phyloP scores from a whole-genome alignment of 805 yeast genomes.

The Metschnikowia santaceciliae region DNA sequence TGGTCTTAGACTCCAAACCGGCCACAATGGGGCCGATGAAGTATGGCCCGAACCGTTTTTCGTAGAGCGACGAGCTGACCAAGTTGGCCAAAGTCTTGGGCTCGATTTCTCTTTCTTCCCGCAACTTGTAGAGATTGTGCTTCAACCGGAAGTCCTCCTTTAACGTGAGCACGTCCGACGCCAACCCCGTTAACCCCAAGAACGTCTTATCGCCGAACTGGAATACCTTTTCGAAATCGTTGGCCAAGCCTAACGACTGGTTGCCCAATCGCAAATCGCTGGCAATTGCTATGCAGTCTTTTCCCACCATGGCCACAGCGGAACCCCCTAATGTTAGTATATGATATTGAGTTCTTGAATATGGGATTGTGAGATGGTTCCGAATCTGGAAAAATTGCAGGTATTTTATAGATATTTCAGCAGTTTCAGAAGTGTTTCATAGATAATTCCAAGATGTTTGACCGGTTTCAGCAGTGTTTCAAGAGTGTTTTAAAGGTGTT shows the following conservation, averaged over 20 bases:
- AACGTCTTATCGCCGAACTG: slow-evolving; percentile 76
- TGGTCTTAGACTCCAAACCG: slow-evolving; percentile 79
- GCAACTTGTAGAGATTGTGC: slow-evolving; percentile 81
- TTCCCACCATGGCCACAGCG: slow-evolving; percentile 98
- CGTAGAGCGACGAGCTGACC: slow-evolving; percentile 85
- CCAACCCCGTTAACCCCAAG: slow-evolving; percentile 91
- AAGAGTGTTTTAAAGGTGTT: too few relatives aligned
- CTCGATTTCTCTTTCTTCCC: slow-evolving; percentile 88
- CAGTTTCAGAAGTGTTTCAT: too few relatives aligned
- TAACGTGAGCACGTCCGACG: slow-evolving; percentile 87
- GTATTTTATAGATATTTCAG: too few relatives aligned
- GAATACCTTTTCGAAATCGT: slow-evolving; percentile 90
- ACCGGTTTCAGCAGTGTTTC: neutral
- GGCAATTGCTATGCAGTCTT: slow-evolving; percentile 97
- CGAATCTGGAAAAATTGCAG: too few relatives aligned
- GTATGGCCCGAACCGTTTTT: slow-evolving; percentile 92
- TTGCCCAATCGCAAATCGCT: slow-evolving; percentile 91
- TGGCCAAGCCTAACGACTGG: slow-evolving; percentile 88
- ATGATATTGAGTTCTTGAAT: too few relatives aligned
- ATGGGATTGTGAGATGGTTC: too few relatives aligned
- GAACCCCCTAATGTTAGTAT: slow-evolving; percentile 65
- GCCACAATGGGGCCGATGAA: slow-evolving; percentile 97
- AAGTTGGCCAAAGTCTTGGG: slow-evolving; percentile 92
- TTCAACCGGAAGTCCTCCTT: slow-evolving; percentile 77
- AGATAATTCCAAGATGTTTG: too few relatives aligned